Conservation (phyloP, 352 stramenopile genomes). For the Pythium folliculosum region DNA sequence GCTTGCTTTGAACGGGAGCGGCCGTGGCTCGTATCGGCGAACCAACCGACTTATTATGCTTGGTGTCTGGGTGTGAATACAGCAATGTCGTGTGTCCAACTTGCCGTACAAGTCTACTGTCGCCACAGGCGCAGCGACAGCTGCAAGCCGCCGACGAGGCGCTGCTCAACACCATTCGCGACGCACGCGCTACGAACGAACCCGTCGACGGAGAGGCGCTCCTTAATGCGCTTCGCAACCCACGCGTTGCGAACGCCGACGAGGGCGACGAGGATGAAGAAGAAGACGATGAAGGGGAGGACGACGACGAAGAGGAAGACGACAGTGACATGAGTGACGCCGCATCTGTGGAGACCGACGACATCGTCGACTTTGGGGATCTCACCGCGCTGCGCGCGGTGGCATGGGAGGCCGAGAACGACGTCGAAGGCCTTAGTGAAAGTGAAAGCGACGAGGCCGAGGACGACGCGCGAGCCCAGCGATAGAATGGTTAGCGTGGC, state of each 20-base stretch:
- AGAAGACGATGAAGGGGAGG: neutral
- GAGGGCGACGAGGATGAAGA: slow-evolving; percentile 17
- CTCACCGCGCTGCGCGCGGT: neutral
- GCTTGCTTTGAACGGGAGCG: neutral
- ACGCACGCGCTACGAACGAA: too few species aligned
- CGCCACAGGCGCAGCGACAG: slow-evolving; percentile 31
- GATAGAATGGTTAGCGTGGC: neutral
- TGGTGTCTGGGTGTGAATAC: too few species aligned
- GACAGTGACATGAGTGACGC: neutral
- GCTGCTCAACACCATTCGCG: neutral
- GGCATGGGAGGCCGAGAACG: slow-evolving; percentile 3
- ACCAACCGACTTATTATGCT: too few species aligned
- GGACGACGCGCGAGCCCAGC: neutral
- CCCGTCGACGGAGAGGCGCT: too few species aligned
- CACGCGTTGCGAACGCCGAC: slow-evolving; percentile 15
- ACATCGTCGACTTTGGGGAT: neutral
- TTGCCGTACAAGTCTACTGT: slow-evolving; percentile 59
- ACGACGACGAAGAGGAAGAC: neutral
- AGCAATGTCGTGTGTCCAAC: slow-evolving; percentile 66
- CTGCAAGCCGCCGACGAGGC: slow-evolving; percentile 26
- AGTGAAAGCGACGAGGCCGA: slow-evolving; percentile 18
- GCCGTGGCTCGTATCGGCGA: neutral
- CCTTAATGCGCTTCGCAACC: too few species aligned
- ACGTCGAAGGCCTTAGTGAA: slow-evolving; percentile 15
- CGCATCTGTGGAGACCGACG: neutral